Percentiles rank a stretch among this genome's conserved stretches.
Conservation (phyloP, 805 yeast genomes). For the Diddensiella santjacobensis region DNA sequence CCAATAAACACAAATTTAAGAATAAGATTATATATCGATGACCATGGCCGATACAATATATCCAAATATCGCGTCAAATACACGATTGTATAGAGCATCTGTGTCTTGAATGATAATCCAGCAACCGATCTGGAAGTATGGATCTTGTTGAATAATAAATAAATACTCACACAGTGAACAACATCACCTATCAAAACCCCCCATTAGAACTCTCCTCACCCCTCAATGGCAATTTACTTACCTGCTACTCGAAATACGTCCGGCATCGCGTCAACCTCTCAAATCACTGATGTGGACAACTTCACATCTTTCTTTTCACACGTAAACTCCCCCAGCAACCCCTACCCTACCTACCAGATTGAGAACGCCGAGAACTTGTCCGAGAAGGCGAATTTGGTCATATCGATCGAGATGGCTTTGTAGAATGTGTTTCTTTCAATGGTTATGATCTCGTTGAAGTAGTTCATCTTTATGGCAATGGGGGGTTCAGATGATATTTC, state of each 20-base stretch:
- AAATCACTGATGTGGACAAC: background rate
- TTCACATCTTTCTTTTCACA: background rate
- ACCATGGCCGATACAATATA: constrained; percentile 40
- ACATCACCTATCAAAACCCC: constrained; percentile 53
- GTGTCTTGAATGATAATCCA: constrained; percentile 89
- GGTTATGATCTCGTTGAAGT: too few relatives aligned
- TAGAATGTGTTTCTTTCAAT: too few relatives aligned
- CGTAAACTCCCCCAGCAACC: background rate
- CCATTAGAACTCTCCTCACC: too few relatives aligned
- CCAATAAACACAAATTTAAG: constrained; percentile 81
- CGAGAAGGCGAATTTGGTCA: too few relatives aligned
- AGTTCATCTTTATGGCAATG: too few relatives aligned
- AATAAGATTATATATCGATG: constrained; percentile 64
- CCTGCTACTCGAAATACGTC: constrained; percentile 1
- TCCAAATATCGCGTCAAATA: constrained; percentile 72
- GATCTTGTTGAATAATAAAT: constrained; percentile 71
- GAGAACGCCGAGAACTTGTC: too few relatives aligned
- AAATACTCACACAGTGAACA: constrained; percentile 75
- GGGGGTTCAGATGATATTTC: too few relatives aligned
- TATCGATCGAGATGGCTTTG: too few relatives aligned
- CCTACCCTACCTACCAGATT: too few relatives aligned
- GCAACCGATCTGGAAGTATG: constrained; percentile 58
- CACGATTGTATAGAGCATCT: constrained; percentile 69
- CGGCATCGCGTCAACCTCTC: background rate
- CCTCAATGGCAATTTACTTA: too few relatives aligned